phyloP scores from a whole-genome alignment of 2,329 filamentous ascomycete species.

The Penicillium frequentans region DNA sequence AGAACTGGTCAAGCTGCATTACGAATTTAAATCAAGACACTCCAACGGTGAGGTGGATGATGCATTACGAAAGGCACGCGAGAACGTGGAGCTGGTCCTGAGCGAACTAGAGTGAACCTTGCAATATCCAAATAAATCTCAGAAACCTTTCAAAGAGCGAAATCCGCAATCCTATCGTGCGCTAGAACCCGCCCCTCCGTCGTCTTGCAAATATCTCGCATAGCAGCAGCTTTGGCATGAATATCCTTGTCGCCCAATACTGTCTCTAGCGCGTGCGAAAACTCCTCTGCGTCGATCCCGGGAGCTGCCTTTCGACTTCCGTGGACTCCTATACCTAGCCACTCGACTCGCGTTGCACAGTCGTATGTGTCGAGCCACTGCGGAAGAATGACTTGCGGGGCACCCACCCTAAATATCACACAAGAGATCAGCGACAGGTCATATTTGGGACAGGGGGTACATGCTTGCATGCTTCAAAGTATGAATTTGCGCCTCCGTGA shows the following conservation, averaged over 20 bases:
- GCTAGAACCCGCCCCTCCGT: slow-evolving; percentile 6
- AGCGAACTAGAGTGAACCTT: slow-evolving; percentile 28
- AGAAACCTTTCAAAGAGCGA: background rate
- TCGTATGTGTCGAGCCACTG: slow-evolving; percentile 51
- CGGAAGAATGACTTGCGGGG: slow-evolving; percentile 50
- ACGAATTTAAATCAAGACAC: slow-evolving; percentile 54
- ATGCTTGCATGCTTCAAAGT: slow-evolving; percentile 48
- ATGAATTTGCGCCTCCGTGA: slow-evolving; percentile 52
- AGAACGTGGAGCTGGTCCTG: slow-evolving; percentile 46
- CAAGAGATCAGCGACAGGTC: background rate
- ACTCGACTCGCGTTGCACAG: slow-evolving; percentile 46
- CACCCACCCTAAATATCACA: slow-evolving; percentile 37
- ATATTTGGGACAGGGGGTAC: slow-evolving; percentile 7
- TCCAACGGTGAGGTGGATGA: slow-evolving; percentile 44
- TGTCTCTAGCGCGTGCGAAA: slow-evolving; percentile 15
- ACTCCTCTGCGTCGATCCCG: slow-evolving; percentile 9
- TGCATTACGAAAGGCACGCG: slow-evolving; percentile 51
- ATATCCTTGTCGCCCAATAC: slow-evolving; percentile 15
- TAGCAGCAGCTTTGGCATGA: slow-evolving; percentile 6
- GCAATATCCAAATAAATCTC: background rate
- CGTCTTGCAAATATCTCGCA: slow-evolving; percentile 13
- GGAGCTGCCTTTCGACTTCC: slow-evolving; percentile 39
- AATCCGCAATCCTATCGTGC: background rate
- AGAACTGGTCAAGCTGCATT: slow-evolving; percentile 58
- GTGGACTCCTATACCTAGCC: slow-evolving; percentile 45